Evolutionary conservation across 192 early-diverging fungal genomes (phyloP), one percentile per base, ranked within the genome.

Genomic region (Coemansia asiatica): DNA sequence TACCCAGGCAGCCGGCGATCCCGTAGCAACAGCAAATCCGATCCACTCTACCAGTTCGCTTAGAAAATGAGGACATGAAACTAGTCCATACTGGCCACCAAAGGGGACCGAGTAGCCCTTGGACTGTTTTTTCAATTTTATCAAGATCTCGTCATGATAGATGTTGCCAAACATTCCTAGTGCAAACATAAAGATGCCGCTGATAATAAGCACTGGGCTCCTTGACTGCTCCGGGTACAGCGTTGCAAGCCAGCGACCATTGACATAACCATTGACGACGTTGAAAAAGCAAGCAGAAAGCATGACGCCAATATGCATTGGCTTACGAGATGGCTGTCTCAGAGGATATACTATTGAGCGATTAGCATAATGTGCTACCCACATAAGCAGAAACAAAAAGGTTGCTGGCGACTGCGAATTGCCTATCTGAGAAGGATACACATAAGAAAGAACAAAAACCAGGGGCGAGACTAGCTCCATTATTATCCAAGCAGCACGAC

Each of bases 61-160:
- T n/a, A 84, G 55, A 56, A 67, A 84, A 62, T 84, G 82, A 29
- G 82, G 82, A 31, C 77, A 79, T 33, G 82, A 80, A 21, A 84
- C 74, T 23, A 72, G 16, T 9, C 33, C 28, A 67, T 80, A 84
- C 61, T 73, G 18, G 1, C 77, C 77, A 47, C 77, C 66, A 6
- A 51, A 28, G 1, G 82, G 82, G 2, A 84, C 47, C 49, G 47
- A 28, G 31, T 84, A 84, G 28, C 62, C 56, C 49, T 19, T 56
- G 31, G 12, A 21, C 29, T 63, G 29, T 18, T 22, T 29, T 31
- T 72, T 61, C 27, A 83, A 29, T 5, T 62, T 22, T 55, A 70
- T 62, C 18, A 83, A 67, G 9, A 76, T 56, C 12, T 66, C 60
- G 66, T 81, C 79, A 38, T 81, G 79, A 59, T 76, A 66, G 7